phyloP scores from a whole-genome alignment of 768 basidiomycete species.

The Boletus tomentosulus region DNA sequence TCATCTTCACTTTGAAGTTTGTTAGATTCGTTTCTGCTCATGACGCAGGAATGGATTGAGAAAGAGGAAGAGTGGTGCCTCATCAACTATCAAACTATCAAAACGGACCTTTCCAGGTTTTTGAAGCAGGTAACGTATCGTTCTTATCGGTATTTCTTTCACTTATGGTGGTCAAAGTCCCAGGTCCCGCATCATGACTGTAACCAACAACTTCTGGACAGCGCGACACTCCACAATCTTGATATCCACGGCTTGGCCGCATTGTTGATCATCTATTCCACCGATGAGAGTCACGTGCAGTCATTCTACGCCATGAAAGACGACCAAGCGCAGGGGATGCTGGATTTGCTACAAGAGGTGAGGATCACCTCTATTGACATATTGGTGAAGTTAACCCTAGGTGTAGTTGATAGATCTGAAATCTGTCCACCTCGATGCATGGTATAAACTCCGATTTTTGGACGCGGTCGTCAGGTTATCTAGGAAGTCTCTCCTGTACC shows the following conservation, averaged over 20 bases:
- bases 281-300: conserved; percentile 9
- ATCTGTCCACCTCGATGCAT: conserved; percentile 17
- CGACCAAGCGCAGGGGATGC: conserved; percentile 21
- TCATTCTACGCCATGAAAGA: conserved; percentile 21
- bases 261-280: conserved; percentile 18
- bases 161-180: conserved; percentile 11
- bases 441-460: conserved; percentile 28
- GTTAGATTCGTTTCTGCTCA: conserved; percentile 11
- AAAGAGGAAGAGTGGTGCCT: conserved; percentile 24
- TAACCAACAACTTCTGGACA: conserved; percentile 11
- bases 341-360: conserved; percentile 27
- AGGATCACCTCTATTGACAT: not conserved
- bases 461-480: conserved; percentile 29
- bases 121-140: conserved; percentile 8
- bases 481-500: conserved; percentile 26
- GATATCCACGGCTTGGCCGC: conserved; percentile 25
- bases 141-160: not conserved
- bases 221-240: conserved; percentile 13
- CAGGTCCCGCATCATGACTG: conserved; percentile 18
- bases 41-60: conserved; percentile 18
- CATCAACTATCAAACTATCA: conserved; percentile 17
- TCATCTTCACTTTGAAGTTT: conserved; percentile 11
- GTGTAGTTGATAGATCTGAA: conserved; percentile 23
- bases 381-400: not conserved
- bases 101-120: conserved; percentile 9